Percentiles rank a stretch among this genome's conserved stretches.
Conservation (phyloP, 2,329 filamentous ascomycete genomes). For the Arachnomyces sp. region DNA sequence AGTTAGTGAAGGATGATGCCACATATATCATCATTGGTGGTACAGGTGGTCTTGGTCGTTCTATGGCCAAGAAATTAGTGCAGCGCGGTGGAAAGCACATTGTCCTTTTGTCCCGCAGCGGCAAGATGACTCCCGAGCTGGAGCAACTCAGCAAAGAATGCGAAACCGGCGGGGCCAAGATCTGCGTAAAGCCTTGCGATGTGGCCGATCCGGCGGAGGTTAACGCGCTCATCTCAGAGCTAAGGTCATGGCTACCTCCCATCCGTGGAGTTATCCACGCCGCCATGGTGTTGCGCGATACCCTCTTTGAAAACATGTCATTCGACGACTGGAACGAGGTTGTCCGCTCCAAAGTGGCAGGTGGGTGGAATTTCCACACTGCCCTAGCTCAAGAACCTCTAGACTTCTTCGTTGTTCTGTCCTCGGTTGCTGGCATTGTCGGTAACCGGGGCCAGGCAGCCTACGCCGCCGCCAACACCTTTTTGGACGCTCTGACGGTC, state of each 20-base stretch:
- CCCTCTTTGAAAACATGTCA: conserved; percentile 24
- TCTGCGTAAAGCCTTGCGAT: conserved; percentile 13
- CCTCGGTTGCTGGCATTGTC: conserved; percentile 25
- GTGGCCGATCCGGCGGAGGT: conserved; percentile 2
- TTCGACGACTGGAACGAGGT: conserved; percentile 11
- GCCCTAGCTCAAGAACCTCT: conserved; percentile 12
- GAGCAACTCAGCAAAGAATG: conserved; percentile 10
- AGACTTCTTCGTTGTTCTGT: conserved; percentile 29
- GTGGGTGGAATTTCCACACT: conserved; percentile 21
- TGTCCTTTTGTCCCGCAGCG: conserved; percentile 22
- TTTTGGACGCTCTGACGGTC: conserved; percentile 22
- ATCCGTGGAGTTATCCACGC: conserved; percentile 19
- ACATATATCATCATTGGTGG: conserved; percentile 34
- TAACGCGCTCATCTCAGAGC: neutral
- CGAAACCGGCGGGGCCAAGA: conserved; percentile 8
- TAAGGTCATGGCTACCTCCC: conserved; percentile 10
- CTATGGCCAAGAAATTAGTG: conserved; percentile 26
- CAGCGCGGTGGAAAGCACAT: conserved; percentile 26
- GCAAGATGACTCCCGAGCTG: conserved; percentile 19
- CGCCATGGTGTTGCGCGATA: conserved; percentile 16
- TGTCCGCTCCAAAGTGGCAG: conserved; percentile 19
- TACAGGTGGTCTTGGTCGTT: conserved; percentile 29
- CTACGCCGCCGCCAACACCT: conserved; percentile 31
- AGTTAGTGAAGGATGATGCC: conserved; percentile 14
- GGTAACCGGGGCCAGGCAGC: conserved; percentile 30